These are phyloP conservation scores for Sporothrix curviconia DNA, from an alignment of 2,329 filamentous ascomycete species.

Conservation along the genomic window DNA sequence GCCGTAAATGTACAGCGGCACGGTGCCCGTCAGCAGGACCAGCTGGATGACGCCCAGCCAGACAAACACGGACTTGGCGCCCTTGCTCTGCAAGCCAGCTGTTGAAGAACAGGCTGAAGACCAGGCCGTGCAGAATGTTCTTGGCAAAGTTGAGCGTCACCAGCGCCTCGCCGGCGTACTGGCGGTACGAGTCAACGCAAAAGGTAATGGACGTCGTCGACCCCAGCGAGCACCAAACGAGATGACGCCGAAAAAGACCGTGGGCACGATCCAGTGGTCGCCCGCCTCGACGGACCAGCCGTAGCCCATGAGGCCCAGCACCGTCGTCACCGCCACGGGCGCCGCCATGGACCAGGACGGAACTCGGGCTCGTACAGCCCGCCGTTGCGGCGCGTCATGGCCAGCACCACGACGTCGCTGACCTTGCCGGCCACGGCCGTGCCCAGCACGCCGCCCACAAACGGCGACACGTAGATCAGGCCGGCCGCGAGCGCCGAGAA, in stretches of 20 bases:
- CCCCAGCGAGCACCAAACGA: slow-evolving; percentile 89
- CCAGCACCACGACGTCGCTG: slow-evolving; percentile 76
- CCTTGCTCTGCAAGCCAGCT: slow-evolving; percentile 71
- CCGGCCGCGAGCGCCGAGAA: slow-evolving; percentile 75
- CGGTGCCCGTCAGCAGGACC: slow-evolving; percentile 62
- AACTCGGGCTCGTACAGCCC: slow-evolving; percentile 95
- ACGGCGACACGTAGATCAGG: slow-evolving; percentile 83
- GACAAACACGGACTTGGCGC: slow-evolving; percentile 71
- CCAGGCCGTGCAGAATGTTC: slow-evolving; percentile 83
- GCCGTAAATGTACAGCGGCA: slow-evolving; percentile 92
- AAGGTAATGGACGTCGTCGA: slow-evolving; percentile 92
- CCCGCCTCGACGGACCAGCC: slow-evolving; percentile 74
- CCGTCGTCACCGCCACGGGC: slow-evolving; percentile 71
- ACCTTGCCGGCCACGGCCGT: slow-evolving; percentile 85
- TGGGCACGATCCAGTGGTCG: slow-evolving; percentile 85
- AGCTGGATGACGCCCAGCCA: slow-evolving; percentile 83
- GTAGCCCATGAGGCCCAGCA: slow-evolving; percentile 86
- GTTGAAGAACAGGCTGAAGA: slow-evolving; percentile 84
- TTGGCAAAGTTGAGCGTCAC: slow-evolving; percentile 94
- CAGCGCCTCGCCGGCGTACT: slow-evolving; percentile 88
- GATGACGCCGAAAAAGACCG: slow-evolving; percentile 84
- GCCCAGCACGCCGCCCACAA: slow-evolving; percentile 82
- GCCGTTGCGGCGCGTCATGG: slow-evolving; percentile 78
- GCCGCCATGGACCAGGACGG: slow-evolving; percentile 78
- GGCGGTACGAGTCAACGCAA: slow-evolving; percentile 84